These are phyloP conservation scores for Sporothrix luriei DNA, from an alignment of 2,329 filamentous ascomycete species.

Conservation along the genomic window DNA sequence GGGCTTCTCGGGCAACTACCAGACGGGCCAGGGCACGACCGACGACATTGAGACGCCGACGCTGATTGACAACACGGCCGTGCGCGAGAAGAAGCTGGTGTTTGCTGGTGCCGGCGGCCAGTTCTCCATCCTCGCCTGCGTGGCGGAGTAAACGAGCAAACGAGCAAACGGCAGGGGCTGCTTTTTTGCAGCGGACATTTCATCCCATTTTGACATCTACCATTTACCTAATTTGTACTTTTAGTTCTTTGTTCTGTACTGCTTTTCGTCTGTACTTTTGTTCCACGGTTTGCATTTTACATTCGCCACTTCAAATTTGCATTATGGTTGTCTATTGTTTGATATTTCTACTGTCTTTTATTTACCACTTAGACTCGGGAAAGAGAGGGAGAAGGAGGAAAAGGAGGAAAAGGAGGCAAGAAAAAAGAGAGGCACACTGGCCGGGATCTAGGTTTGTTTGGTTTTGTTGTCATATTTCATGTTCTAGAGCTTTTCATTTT, in stretches of 20 bases:
- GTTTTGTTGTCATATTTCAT: neutral
- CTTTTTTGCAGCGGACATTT: neutral
- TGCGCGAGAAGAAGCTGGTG: constrained; percentile 71
- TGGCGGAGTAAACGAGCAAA: constrained; percentile 39
- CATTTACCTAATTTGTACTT: constrained; percentile 22
- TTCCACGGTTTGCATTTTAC: neutral
- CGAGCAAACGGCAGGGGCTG: neutral
- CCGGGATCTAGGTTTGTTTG: constrained; percentile 18
- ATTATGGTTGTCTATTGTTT: neutral
- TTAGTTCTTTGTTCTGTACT: constrained; percentile 14
- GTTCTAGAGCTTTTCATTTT: neutral
- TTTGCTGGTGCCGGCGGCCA: constrained; percentile 89
- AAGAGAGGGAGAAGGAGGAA: neutral
- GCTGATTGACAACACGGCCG: constrained; percentile 79
- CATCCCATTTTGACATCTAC: neutral
- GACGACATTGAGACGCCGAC: constrained; percentile 80
- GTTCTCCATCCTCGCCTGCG: constrained; percentile 66
- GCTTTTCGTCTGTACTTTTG: neutral
- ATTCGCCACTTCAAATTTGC: neutral
- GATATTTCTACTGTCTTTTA: neutral
- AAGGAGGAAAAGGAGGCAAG: constrained; percentile 2
- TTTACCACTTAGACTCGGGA: neutral
- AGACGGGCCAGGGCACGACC: constrained; percentile 75
- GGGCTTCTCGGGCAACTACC: constrained; percentile 80
- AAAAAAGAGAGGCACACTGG: neutral